Evolutionary conservation across 225 moss, liverwort and hornwort species (phyloP).

Genomic region (Anthoceros angustus): DNA sequence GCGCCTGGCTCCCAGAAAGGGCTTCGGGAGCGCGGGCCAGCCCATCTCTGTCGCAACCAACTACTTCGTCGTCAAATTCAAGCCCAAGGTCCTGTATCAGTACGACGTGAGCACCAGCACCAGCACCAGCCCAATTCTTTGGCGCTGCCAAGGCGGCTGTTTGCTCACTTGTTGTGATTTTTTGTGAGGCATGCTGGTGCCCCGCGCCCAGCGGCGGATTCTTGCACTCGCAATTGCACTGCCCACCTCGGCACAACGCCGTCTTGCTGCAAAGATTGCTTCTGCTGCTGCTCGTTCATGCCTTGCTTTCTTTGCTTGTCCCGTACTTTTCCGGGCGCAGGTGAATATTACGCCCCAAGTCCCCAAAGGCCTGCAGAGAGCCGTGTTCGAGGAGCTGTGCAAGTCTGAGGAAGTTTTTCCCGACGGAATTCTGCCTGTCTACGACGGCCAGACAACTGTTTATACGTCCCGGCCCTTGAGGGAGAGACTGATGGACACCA

Average conservation of each 20-base stretch:
- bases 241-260: background rate
- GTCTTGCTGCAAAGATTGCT: background rate
- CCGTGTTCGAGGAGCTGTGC: background rate
- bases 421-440: background rate
- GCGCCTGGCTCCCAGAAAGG: background rate
- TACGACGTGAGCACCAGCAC: background rate
- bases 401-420: background rate
- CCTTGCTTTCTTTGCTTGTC: background rate
- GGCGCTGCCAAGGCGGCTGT: too few relatives aligned
- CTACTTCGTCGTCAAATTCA: background rate
- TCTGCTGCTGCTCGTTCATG: background rate
- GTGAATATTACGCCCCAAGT: background rate
- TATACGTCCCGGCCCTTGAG: background rate
- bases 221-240: background rate
- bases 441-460: background rate
- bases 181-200: too few relatives aligned
- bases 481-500: background rate
- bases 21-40: background rate
- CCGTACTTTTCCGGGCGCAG: background rate
- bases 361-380: background rate
- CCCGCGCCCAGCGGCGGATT: background rate
- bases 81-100: background rate
- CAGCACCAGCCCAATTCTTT: too few relatives aligned
- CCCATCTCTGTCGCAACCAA: background rate
- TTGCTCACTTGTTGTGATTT: too few relatives aligned